Conservation (phyloP, 1,139 yeast genomes). For the Lodderomyces jiufengensis region DNA sequence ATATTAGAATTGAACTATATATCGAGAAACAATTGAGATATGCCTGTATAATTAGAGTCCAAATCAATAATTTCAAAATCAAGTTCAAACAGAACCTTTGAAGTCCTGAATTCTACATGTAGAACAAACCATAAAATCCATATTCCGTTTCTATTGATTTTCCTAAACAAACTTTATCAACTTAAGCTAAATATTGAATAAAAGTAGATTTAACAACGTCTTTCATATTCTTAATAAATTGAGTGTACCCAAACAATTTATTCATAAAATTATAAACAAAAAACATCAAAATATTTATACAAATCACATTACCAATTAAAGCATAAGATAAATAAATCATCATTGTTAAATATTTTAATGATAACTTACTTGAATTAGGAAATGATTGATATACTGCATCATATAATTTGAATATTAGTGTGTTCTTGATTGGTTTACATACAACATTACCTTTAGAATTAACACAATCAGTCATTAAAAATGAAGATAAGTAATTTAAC, state of each 20-base stretch:
- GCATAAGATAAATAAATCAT: conserved; percentile 27
- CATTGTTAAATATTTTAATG: conserved; percentile 21
- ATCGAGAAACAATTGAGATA: too few relatives aligned
- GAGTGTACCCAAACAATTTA: conserved; percentile 9
- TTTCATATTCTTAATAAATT: conserved; percentile 9
- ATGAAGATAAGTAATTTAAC: conserved; percentile 7
- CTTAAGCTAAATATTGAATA: conserved; percentile 2
- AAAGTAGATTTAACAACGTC: conserved; percentile 5
- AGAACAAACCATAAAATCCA: too few relatives aligned
- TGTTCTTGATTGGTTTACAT: conserved; percentile 10
- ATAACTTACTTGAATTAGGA: conserved; percentile 9
- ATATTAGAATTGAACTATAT: too few relatives aligned
- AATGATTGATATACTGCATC: conserved; percentile 18
- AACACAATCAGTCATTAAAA: conserved; percentile 9
- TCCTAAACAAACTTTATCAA: too few relatives aligned
- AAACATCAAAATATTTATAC: conserved; percentile 23
- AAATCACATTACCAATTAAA: conserved; percentile 27
- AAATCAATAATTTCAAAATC: too few relatives aligned
- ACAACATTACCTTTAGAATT: conserved; percentile 3
- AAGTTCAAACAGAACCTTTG: too few relatives aligned
- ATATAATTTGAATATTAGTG: conserved; percentile 30
- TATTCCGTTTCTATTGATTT: too few relatives aligned
- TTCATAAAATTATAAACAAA: conserved; percentile 11
- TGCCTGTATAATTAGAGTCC: too few relatives aligned
- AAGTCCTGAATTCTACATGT: too few relatives aligned